Percentiles rank a stretch among this genome's conserved stretches.
Conservation (phyloP, 495 filamentous ascomycete genomes). For the Xylaria acuta region DNA sequence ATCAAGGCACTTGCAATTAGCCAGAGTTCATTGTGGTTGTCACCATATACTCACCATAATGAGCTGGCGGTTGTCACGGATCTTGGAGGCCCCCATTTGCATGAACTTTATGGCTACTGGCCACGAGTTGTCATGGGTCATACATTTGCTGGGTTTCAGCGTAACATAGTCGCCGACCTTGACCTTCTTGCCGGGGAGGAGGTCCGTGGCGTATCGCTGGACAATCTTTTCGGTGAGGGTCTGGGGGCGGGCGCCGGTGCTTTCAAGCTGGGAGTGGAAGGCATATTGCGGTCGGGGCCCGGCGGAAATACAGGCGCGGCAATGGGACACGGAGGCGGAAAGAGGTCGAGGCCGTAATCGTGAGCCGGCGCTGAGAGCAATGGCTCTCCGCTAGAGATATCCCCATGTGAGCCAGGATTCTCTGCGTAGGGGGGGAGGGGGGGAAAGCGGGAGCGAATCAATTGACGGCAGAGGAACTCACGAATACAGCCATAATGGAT, state of each 20-base stretch:
- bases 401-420: no score
- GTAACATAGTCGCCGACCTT: constrained; percentile 83
- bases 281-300: no score
- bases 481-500: no score
- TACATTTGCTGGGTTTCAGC: constrained; percentile 64
- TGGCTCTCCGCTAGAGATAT: no score
- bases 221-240: constrained; percentile 95
- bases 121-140: background rate
- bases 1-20: constrained; percentile 63
- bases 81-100: constrained; percentile 78
- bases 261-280: no score
- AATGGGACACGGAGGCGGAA: no score
- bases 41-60: no score
- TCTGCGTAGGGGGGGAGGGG: no score
- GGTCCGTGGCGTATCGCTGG: constrained; percentile 74
- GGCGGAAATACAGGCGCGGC: background rate
- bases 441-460: no score
- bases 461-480: no score
- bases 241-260: constrained; percentile 55
- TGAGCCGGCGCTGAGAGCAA: constrained; percentile 4
- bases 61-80: constrained; percentile 74
- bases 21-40: no score
- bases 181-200: constrained; percentile 74
- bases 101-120: constrained; percentile 47
- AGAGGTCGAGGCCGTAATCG: background rate